phyloP scores from a whole-genome alignment of 352 stramenopile species.

The Phytophthora idaei region DNA sequence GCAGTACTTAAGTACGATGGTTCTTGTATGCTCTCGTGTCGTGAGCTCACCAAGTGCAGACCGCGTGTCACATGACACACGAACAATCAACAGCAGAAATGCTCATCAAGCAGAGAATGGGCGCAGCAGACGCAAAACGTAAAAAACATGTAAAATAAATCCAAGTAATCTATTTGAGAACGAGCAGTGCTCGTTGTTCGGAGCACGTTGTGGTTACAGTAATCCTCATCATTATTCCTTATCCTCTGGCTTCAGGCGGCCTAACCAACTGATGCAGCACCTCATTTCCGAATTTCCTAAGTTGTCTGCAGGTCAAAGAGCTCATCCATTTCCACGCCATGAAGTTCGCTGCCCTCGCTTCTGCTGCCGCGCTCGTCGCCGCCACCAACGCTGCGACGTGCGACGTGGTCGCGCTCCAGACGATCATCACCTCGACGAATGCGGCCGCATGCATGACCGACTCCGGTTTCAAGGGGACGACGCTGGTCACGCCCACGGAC shows the following conservation, averaged over 20 bases:
- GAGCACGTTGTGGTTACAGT: not conserved
- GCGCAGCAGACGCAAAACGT: not conserved
- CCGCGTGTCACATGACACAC: not conserved
- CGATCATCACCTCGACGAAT: conserved; percentile 25
- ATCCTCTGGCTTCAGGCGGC: conserved; percentile 2
- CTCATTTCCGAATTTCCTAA: conserved; percentile 2
- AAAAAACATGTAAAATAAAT: not conserved
- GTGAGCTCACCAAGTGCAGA: not conserved
- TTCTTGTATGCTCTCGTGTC: not conserved
- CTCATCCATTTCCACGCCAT: conserved; percentile 12
- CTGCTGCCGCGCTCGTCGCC: conserved; percentile 18
- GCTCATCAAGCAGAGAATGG: not conserved
- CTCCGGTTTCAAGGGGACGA: conserved; percentile 37
- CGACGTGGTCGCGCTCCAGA: conserved; percentile 28
- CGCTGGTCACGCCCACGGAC: conserved; percentile 28
- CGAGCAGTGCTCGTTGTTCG: not conserved
- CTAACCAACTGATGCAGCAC: conserved; percentile 2
- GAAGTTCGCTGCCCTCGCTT: conserved; percentile 27
- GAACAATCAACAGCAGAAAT: no score
- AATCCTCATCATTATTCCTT: conserved; percentile 10
- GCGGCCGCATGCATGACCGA: conserved; percentile 30
- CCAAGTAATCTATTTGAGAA: not conserved
- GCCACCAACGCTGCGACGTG: conserved; percentile 31
- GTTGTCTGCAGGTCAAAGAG: not conserved
- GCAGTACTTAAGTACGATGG: no score